phyloP scores from a whole-genome alignment of 805 yeast species.

The Lachancea dasiensis region DNA sequence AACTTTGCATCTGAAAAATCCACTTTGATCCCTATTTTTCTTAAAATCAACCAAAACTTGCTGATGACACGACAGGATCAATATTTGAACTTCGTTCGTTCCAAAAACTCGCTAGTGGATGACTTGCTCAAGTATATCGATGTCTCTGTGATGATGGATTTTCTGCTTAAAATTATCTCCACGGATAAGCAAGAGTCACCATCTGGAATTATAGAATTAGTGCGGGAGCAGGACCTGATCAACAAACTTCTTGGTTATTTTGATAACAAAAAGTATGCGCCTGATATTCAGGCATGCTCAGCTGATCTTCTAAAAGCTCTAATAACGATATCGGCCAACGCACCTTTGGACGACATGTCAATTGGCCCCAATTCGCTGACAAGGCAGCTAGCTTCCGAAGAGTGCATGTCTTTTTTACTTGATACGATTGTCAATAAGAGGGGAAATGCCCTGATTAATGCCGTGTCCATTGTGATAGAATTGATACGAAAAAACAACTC shows the following conservation, averaged over 20 bases:
- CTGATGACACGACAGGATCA: constrained; percentile 61
- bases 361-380: constrained; percentile 93
- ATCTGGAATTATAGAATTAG: constrained; percentile 77
- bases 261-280: constrained; percentile 45
- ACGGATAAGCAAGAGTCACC: constrained; percentile 87
- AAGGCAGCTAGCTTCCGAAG: constrained; percentile 73
- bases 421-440: constrained; percentile 58
- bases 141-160: constrained; percentile 88
- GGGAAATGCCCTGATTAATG: constrained; percentile 81
- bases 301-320: constrained; percentile 92
- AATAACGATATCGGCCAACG: constrained; percentile 91
- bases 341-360: constrained; percentile 67
- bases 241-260: constrained; percentile 63
- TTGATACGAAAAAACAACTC: constrained; percentile 92
- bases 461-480: constrained; percentile 90
- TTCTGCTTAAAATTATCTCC: constrained; percentile 77
- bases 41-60: constrained; percentile 83
- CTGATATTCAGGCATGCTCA: constrained; percentile 81
- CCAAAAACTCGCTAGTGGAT: constrained; percentile 51
- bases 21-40: constrained; percentile 71
- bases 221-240: constrained; percentile 68
- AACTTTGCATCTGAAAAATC: constrained; percentile 55
- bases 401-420: constrained; percentile 55
- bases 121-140: constrained; percentile 74
- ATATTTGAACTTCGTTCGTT: constrained; percentile 33